Evolutionary conservation across 2,329 filamentous ascomycete species (phyloP), one percentile per base, ranked within the genome.

Genomic region (Aspergillus floridensis): DNA sequence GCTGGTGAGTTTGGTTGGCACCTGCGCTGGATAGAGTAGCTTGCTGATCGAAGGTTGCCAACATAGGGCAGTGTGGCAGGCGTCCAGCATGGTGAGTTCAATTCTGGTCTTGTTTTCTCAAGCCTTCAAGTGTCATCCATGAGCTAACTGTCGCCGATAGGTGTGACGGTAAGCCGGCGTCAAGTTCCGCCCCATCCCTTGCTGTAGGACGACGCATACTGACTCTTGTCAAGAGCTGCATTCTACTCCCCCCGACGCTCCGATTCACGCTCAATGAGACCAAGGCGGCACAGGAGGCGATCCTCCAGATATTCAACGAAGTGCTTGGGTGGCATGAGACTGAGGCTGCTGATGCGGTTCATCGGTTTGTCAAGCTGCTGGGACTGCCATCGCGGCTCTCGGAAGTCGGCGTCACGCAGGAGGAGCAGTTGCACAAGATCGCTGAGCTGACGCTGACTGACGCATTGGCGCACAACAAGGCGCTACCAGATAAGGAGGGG

Each of bases 361-460:
- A 21, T 35, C 53, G 53, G 21, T 55, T 55, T 8, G 53, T 48
- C 24, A 35, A 35, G 26, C 53, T 55, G 10, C n/a, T 55, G 41
- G 53, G 41, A 4, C 41, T 55, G 41, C 53, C 53, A 16, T 55
- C 53, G 10, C 53, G 44, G 21, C 53, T 55, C 24, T 55, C 53
- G 24, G 53, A 55, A 24, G 53, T 48, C 12, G 35, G 47, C 53
- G 53, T 55, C 26, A 55, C 44, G 26, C 46, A 46, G 46, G 53
- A 55, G 32, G 53, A 46, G 22, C 53, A 55, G 53, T 22, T 55
- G 41, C 53, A 55, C 41, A 47, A 55, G 53, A 55, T 55, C 19
- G 41, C 53, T 8, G 41, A 48, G n/a, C 46, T 55, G 53, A 47
- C 41, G 29, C 22, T 55, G 26, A 55, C 53, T 22, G 53, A 55